phyloP scores from a whole-genome alignment of 2,329 filamentous ascomycete genomes.

The Ustulina deusta region DNA sequence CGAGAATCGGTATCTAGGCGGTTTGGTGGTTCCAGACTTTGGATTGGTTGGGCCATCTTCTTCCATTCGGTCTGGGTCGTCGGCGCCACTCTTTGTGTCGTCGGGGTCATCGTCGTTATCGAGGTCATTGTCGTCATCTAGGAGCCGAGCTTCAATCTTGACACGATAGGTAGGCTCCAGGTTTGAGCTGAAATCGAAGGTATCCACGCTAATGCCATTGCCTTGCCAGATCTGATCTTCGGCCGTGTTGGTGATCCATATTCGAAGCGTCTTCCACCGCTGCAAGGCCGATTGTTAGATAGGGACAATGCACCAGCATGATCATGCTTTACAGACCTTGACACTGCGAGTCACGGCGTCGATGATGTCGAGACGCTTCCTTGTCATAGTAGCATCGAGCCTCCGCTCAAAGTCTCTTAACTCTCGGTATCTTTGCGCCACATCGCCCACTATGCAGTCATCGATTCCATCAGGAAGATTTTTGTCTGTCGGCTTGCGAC shows the following conservation, averaged over 20 bases:
- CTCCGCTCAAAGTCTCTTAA: constrained; percentile 88
- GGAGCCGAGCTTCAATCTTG: constrained; percentile 88
- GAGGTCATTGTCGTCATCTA: constrained; percentile 72
- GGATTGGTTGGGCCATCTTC: constrained; percentile 59
- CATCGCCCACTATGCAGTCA: constrained; percentile 83
- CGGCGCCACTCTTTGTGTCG: constrained; percentile 59
- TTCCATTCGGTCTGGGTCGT: constrained; percentile 69
- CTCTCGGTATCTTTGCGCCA: constrained; percentile 83
- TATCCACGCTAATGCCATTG: constrained; percentile 74
- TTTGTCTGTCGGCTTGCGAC: constrained; percentile 92
- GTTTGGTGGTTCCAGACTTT: constrained; percentile 55
- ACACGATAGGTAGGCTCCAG: constrained; percentile 86
- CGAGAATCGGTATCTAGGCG: constrained; percentile 70
- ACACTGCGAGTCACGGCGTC: constrained; percentile 81
- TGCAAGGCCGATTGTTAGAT: constrained; percentile 51
- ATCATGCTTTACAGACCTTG: constrained; percentile 63
- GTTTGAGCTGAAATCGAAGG: constrained; percentile 84
- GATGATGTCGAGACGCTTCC: constrained; percentile 90
- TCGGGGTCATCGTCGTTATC: constrained; percentile 64
- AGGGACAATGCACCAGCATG: constrained; percentile 1
- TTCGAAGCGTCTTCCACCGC: constrained; percentile 84
- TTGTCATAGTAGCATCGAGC: constrained; percentile 91
- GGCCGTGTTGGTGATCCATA: constrained; percentile 95
- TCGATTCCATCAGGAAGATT: constrained; percentile 92
- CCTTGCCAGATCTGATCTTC: constrained; percentile 96